These are phyloP conservation scores for Neurospora discreta DNA, from an alignment of 495 filamentous ascomycete species.

Conservation along the genomic window DNA sequence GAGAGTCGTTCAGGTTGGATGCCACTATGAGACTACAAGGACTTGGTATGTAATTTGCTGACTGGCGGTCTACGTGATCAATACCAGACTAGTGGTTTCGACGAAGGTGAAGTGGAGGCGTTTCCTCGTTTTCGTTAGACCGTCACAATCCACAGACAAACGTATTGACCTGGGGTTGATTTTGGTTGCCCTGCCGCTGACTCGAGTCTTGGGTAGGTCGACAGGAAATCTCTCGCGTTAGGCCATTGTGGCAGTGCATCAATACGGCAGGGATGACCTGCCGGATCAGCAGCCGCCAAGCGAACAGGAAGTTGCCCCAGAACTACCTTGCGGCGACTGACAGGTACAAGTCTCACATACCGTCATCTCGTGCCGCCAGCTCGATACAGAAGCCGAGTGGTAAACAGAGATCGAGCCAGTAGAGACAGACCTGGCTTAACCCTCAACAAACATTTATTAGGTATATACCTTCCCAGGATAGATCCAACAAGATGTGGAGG, in stretches of 20 bases:
- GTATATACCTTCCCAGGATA: background rate
- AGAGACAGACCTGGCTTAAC: background rate
- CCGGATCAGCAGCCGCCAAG: background rate
- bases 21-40: background rate
- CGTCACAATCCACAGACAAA: background rate
- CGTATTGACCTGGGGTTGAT: background rate
- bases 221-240: background rate
- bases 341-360: background rate
- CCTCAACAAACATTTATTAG: background rate
- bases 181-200: background rate
- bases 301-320: background rate
- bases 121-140: background rate
- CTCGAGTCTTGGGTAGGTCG: background rate
- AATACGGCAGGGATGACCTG: background rate
- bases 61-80: background rate
- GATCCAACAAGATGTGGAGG: background rate
- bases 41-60: background rate
- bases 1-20: background rate
- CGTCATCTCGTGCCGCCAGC: background rate
- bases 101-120: background rate
- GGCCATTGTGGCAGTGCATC: background rate
- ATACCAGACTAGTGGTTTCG: background rate
- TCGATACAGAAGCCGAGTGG: background rate
- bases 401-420: background rate
- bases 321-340: background rate